Evolutionary conservation across 139 green algal species (phyloP), one percentile per base, ranked within the genome.

Genomic region (Deuterostichococcus epilithicus): DNA sequence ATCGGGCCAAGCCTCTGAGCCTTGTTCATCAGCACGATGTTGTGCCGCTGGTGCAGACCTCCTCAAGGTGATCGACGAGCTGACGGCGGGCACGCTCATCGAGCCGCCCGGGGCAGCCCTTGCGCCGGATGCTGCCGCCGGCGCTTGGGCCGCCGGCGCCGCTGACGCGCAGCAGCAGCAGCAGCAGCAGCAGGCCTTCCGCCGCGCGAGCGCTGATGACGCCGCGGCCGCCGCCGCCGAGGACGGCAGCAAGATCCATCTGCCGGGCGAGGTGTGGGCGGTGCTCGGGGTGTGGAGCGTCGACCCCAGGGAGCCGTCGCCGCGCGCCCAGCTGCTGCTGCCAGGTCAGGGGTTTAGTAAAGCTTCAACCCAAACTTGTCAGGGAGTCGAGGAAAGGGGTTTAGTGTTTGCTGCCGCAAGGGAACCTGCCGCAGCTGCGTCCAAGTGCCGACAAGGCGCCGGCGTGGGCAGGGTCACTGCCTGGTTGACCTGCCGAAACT

Each of bases 41-140:
- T n/a, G n/a, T 65, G 32, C 25, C 26, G 60, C 38, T 60, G 35
- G 32, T 60, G 75, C 80, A 77, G 80, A 68, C 2, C 32, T 86
- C 68, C 73, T 88, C n/a, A 74, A 47, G 0, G 33, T 88, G n/a
- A 23, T 85, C 1, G 82, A 84, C 15, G 80, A 88, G 67, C 66
- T 84, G 32, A 59, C 72, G 28, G 36, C 58, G 0, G 78, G 80
- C 22, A 74, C 68, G 13, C 74, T 82, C 3, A 60, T 86, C 15
- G 30, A 65, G 36, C 74, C 78, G 23, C 30, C 47, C 5, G 78
- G 75, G 59, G 47, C 35, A 2, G 26, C 36, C 37, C 63, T 68
- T 5, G 30, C 20, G 1, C 79, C 79, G 34, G 70, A 38, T 6
- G 26, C 39, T 30, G 70, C 58, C 6, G 75, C 70, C 25, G 60